Conservation (phyloP, 305 asterid genomes). For the Rubia occidens region DNA sequence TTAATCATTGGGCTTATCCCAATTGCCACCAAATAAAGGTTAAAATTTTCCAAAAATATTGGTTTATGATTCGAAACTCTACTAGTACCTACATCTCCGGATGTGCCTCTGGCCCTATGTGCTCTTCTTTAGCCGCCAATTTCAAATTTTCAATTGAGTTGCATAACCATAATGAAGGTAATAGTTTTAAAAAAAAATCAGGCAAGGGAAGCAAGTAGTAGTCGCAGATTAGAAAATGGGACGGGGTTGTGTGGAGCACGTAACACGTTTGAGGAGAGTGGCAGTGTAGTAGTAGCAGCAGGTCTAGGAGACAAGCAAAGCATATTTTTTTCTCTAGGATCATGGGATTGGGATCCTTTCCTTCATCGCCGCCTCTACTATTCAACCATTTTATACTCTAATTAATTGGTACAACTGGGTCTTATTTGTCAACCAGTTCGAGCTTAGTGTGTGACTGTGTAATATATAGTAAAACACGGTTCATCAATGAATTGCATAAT, state of each 20-base stretch:
- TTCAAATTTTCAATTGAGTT: no score
- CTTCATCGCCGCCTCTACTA: constrained; percentile 9
- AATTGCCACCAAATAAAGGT: no score
- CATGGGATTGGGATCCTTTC: constrained; percentile 11
- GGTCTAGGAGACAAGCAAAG: constrained; percentile 15
- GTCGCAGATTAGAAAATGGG: background rate
- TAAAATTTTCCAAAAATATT: no score
- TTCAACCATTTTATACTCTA: background rate
- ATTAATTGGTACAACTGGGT: background rate
- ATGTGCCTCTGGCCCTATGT: no score
- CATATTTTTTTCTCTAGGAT: background rate
- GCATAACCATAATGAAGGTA: no score
- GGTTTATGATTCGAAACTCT: no score
- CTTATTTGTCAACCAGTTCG: constrained; percentile 8
- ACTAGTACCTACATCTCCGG: no score
- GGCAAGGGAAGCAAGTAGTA: constrained; percentile 28
- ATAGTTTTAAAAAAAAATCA: background rate
- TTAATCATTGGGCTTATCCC: no score
- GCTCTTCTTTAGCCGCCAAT: no score
- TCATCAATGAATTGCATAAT: constrained; percentile 6
- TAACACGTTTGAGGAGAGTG: constrained; percentile 5
- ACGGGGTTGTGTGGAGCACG: constrained; percentile 33
- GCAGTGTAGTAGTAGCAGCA: background rate
- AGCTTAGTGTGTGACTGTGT: constrained; percentile 3
- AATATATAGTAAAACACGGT: constrained; percentile 16